These are phyloP conservation scores for Pseudoscleropodium purum DNA, from an alignment of 225 moss, liverwort and hornwort genomes.

Conservation along the genomic window DNA sequence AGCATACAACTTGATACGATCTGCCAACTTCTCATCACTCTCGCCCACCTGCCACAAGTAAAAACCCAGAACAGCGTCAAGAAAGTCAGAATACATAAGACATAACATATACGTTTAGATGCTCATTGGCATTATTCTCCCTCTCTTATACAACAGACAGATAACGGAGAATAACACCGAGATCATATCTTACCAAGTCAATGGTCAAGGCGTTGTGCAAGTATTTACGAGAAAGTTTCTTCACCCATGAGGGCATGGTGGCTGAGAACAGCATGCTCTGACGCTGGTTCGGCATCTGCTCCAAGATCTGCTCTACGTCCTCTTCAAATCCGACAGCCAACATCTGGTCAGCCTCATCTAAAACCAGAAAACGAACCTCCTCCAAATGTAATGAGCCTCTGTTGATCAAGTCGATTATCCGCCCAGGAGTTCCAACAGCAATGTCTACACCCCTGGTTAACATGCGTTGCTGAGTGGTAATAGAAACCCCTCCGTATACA, in stretches of 20 bases:
- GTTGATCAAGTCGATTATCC: slow-evolving; percentile 38
- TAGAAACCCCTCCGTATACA: slow-evolving; percentile 45
- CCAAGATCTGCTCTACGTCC: slow-evolving; percentile 40
- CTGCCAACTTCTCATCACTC: slow-evolving; percentile 40
- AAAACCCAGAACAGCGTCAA: neutral
- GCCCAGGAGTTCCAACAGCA: slow-evolving; percentile 47
- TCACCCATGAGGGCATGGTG: slow-evolving; percentile 50
- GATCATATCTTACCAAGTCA: slow-evolving; percentile 16
- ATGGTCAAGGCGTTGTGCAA: slow-evolving; percentile 33
- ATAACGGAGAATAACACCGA: neutral
- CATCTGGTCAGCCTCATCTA: slow-evolving; percentile 57
- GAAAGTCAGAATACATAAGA: neutral
- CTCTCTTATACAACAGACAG: neutral
- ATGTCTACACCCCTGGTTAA: slow-evolving; percentile 36
- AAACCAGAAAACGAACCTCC: slow-evolving; percentile 37
- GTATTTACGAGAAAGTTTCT: slow-evolving; percentile 37
- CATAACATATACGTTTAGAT: neutral
- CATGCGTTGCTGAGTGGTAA: slow-evolving; percentile 26
- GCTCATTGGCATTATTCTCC: neutral
- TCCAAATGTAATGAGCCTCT: slow-evolving; percentile 36
- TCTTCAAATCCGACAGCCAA: slow-evolving; percentile 53
- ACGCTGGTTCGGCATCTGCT: slow-evolving; percentile 30
- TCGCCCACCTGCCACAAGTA: slow-evolving; percentile 23
- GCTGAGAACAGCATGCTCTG: slow-evolving; percentile 53
- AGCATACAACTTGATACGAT: slow-evolving; percentile 32